phyloP scores from a whole-genome alignment of 2,329 filamentous ascomycete genomes.

The Colletotrichum gigasporum region DNA sequence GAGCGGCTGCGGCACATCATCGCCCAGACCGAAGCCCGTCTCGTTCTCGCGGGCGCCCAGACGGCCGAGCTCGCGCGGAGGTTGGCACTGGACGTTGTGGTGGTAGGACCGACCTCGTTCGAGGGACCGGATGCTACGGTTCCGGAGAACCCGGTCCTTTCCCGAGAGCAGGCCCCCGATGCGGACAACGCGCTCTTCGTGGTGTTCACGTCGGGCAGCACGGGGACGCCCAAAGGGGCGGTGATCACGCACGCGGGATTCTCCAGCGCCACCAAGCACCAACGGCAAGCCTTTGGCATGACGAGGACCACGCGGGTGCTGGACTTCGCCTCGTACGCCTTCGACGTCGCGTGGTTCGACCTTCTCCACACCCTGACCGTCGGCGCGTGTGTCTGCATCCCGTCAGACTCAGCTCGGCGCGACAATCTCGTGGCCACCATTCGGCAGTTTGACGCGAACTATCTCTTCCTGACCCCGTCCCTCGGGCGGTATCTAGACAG shows the following conservation, averaged over 20 bases:
- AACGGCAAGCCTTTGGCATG: neutral
- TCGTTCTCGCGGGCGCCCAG: slow-evolving; percentile 2
- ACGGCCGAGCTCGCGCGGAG: too few species aligned
- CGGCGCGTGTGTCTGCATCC: slow-evolving; percentile 9
- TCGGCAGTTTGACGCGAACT: too few species aligned
- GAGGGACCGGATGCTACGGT: too few species aligned
- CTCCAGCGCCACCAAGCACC: slow-evolving; percentile 32
- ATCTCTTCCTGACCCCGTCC: too few species aligned
- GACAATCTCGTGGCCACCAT: too few species aligned
- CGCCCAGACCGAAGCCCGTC: neutral
- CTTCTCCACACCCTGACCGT: neutral
- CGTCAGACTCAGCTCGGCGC: too few species aligned
- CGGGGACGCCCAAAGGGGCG: slow-evolving; percentile 64
- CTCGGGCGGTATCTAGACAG: too few species aligned
- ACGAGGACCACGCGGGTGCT: neutral
- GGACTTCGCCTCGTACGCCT: slow-evolving; percentile 32
- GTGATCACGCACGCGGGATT: slow-evolving; percentile 45
- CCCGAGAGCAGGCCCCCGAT: too few species aligned
- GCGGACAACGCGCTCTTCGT: slow-evolving; percentile 42
- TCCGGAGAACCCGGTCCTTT: too few species aligned
- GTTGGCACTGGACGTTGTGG: too few species aligned
- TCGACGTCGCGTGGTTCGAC: slow-evolving; percentile 26
- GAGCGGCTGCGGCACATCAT: neutral
- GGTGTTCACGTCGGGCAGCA: slow-evolving; percentile 66
- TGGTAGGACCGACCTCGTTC: too few species aligned